phyloP scores from a whole-genome alignment of 345 rosid genomes.

The Mallotus nudiflorus region DNA sequence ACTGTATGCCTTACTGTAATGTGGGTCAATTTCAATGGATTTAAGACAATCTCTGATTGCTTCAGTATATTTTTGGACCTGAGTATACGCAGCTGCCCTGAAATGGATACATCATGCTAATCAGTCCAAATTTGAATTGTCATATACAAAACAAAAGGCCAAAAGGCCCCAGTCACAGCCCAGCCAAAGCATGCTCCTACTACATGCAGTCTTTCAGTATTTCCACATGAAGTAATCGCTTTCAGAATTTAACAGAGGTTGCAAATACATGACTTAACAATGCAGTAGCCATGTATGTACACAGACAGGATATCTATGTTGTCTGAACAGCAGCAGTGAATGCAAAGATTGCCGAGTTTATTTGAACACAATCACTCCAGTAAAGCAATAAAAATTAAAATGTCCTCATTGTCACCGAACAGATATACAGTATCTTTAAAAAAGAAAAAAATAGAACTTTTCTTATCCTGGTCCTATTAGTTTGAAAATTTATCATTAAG shows the following conservation, averaged over 20 bases:
- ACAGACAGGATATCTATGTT: not conserved
- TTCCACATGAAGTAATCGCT: not conserved
- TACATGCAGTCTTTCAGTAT: not conserved
- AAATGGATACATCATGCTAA: conserved; percentile 18
- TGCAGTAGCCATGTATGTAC: no score
- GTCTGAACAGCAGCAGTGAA: no score
- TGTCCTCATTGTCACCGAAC: no score
- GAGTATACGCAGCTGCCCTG: conserved; percentile 93
- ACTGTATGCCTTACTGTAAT: conserved; percentile 85
- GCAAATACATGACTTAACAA: not conserved
- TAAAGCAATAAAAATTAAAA: no score
- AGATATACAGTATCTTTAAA: no score
- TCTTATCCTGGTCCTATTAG: no score
- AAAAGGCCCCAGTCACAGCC: conserved; percentile 1
- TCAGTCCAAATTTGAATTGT: conserved; percentile 10
- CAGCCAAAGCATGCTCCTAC: not conserved
- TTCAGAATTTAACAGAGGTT: not conserved
- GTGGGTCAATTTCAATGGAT: conserved; percentile 73
- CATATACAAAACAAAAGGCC: conserved; percentile 15
- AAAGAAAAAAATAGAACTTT: no score
- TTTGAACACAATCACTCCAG: no score
- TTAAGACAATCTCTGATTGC: conserved; percentile 75
- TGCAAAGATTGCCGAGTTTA: no score
- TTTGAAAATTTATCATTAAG: no score
- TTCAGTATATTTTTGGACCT: conserved; percentile 56